Evolutionary conservation across 345 rosid genomes (phyloP), one percentile per base, ranked within the genome.

Genomic region (Ceriops decandra): DNA sequence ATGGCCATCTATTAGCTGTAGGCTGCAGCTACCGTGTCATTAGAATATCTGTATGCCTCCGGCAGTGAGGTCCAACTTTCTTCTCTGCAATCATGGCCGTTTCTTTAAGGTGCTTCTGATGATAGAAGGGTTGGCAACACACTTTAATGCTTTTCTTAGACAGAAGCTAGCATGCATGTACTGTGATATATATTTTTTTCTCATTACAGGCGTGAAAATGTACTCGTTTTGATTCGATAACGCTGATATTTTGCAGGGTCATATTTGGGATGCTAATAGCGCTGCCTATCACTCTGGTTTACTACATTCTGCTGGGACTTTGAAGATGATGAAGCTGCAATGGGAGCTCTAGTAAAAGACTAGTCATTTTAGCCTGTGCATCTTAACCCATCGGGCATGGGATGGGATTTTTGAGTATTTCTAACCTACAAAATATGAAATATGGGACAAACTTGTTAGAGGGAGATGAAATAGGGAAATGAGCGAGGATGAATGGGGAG

Each of bases 191-290:
- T 27, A 19, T 52, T 19, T 13, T 2, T 21, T 10, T 5, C 47
- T 13, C 47, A 38, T 42, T 13, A 42, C 15, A 13, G 11, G 9
- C 46, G 13, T 10, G 46, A 38, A 38, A 38, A 21, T 24, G 5
- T 51, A 1, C 17, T 58, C 19, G 7, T 22, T 42, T 42, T 19
- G 22, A 30, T 21, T 30, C 46, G 24, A 2, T 35, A 13, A 1
- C 24, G 62, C 66, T 21, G 17, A 27, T 2, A 28, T 28, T 28
- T 16, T 64, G 74, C 82, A 85, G 88, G 76, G 88, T 85, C 52
- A 85, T 85, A 70, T 85, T 85, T 67, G 88, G 88, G 72, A 82
- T 85, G 88, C 72, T 85, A 52, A 66, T 85, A 64, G 88, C 88
- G 21, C 80, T 85, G 21, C 88, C 88, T 1, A 74, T 82, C 53